Evolutionary conservation across 768 basidiomycete species (phyloP), one percentile per base, ranked within the genome.

Genomic region (Podaxis pistillaris): DNA sequence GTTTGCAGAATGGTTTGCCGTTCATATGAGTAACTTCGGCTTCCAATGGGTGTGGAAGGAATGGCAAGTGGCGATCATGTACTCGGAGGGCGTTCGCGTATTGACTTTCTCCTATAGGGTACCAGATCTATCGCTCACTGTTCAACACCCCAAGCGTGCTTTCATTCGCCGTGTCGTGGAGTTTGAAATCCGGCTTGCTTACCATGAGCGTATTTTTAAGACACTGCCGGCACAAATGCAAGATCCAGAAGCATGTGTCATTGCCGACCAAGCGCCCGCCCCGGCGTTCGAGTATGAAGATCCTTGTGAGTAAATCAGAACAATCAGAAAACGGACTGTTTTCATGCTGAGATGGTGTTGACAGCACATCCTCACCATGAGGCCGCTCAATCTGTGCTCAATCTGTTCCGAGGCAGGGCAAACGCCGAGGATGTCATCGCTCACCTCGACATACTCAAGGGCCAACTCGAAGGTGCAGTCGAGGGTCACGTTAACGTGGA

Each of bases 21-120:
- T 91, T 1, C 97, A 99, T 69, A 90, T 99, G 88, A 96, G 93
- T 67, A 99, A 99, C 76, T 99, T 98, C 73, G 90, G 89, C 26
- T 99, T 98, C 76, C 88, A 90, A 69, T 98, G 97, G 97, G 94
- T 97, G 13, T 99, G 97, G 97, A 96, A 94, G 70, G 97, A 98
- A 82, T 99, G 97, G 96, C 95, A 56, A 50, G 87, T 75, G 3
- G 26, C 50, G 41, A 17, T 28, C 17, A 3, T 51, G 33, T 55
- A 37, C 33, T 30, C 19, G 12, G 37, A n/a, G 12, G 7, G 22
- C 15, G 33, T 33, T 50, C 56, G 19, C 49, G n/a, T 56, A 8
- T 26, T 65, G 17, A 44, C 8, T 41, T 22, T 26, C 52, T 56
- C 37, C 19, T 66, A 5, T 58, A 98, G 96, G 96, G 78, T 94